Base-by-base conservation (phyloP, 2,329 filamentous ascomycete species). In the Calonectria multiphialidica region DNA sequence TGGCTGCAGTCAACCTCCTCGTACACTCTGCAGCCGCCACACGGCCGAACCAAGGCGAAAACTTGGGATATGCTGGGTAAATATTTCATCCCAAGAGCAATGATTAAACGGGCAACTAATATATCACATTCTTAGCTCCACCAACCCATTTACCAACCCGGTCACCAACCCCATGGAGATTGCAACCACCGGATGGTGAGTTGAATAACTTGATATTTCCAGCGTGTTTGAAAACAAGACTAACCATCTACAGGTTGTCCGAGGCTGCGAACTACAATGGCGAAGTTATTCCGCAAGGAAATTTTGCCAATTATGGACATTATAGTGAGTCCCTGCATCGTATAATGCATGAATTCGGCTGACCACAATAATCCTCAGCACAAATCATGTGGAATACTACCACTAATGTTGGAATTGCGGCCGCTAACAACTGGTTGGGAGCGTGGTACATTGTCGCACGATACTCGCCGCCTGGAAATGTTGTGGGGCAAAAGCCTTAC, bases 391-490 rank as follows among this genome's bases (percentile, higher is more conserved):
- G 82, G 82, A 80, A 80, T 49, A 72, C 57, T 1, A 80, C 81
- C 18, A 82, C 73, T 57, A 81, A 80, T 61, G 64, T 84, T 8
- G 83, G 82, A 9, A 79, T 84, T 28, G 81, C 81, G 5, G 63
- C 77, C 2, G 80, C 78, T 2, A 77, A 67, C 23, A 74, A 79
- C 13, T 63, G 75, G 15, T 79, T 78, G 18, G 82, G 83, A 1
- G 79, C 71, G 5, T 84, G 75, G 74, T 77, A 80, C 66, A 80
- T 80, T 0, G 82, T 84, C 30, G 82, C 77, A 23, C 78, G 83
- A 40, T 84, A 84, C 70, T 79, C 79, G 4, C 77, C 78, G 3
- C 75, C 82, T 0, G 82, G 82, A 6, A 84, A 84, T 66, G 65
- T 75, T n/a, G 73, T 71, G 37, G 81, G 81, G 9, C 47, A 80